Evolutionary conservation across 176 grass and related monocot genomes (phyloP), one percentile per base, ranked within the genome.

Genomic region (Carex parvula): DNA sequence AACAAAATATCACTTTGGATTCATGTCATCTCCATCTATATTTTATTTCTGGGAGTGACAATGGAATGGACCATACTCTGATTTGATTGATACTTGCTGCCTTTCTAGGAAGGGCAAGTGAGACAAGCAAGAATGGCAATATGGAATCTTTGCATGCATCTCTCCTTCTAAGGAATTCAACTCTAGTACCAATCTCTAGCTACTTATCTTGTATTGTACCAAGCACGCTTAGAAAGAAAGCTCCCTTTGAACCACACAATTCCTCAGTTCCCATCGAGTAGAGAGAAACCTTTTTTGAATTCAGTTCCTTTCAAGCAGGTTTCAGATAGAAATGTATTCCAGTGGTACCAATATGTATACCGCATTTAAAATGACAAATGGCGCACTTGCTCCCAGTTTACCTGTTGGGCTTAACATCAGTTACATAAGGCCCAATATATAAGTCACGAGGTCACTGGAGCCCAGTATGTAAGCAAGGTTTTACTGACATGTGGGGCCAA

Each of bases 191-290:
- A 5, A 79, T 89, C 87, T 20, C 7, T 26, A 26, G 26, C 26
- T 77, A 16, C 59, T 89, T 84, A 73, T 94, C 88, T 82, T 84
- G 57, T 62, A 46, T 82, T 84, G 57, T 62, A 46, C 64, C 58
- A 77, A 52, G 87, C 92, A 92, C 88, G 76, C 92, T 81, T 67
- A 26, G 26, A 26, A 26, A 26, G 66, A 60, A 84, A 88, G 44
- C 30, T 83, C 60, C 59, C 21, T 76, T 76, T 76, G 56, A 32
- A 29, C 46, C 72, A 76, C 48, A 55, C 72, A 76, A 55, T 55
- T 17, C 8, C 46, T 16, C 48, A 76, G 5, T 53, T 75, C 0
- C 46, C 46, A 54, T 54, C 21, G 17, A 16, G 46, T 55, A 11
- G 72, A 55, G 22, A 30, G 9, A 53, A 9, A 29, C 5, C 48